Evolutionary conservation across 1,284 basidiomycete species (phyloP), one percentile per base, ranked within the genome.

Genomic region (Ustilago vetiveriae): DNA sequence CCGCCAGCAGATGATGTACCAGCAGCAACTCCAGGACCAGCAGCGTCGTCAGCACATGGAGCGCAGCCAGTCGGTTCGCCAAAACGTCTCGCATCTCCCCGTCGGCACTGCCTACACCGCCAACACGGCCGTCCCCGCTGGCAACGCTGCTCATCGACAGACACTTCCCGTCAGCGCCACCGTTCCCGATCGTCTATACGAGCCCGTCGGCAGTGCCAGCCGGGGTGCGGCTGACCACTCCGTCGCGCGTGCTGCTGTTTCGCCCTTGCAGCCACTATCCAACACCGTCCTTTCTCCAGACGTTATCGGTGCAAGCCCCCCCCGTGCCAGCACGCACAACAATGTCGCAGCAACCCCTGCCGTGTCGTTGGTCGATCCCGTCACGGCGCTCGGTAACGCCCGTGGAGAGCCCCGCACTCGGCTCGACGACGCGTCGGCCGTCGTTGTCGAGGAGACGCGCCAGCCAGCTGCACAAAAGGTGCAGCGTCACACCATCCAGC

Each of bases 1-100:
- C 59, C 67, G 77, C 21, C 79, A 82, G 53, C 80, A 82, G 73
- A 82, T 82, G 79, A 52, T 75, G 22, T 57, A 75, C 26, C 80
- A 81, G 63, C 74, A 79, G 35, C 74, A 74, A 56, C 55, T 76
- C n/a, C 71, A 74, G 41, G 76, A 81, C 56, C 74, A 78, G 53
- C 72, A 79, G 58, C 54, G 58, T 21, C 60, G 53, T 19, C 59
- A 75, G 48, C 67, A 65, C 21, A 47, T 65, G 26, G 64, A 73
- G 35, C 66, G 67, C 53, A 69, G 65, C 66, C 70, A 73, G 50
- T 69, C 70, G 38, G 51, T 55, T 14, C 56, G 52, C 7, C 58
- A 63, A 17, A 59, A 59, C 35, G 55, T 63, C 19, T 57, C 66
- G 35, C 49, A 63, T 19, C 54, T 69, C 9, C 59, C 66, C 41